These are phyloP conservation scores for Fusarium illudens DNA, from an alignment of 2,329 filamentous ascomycete genomes.

Conservation along the genomic window DNA sequence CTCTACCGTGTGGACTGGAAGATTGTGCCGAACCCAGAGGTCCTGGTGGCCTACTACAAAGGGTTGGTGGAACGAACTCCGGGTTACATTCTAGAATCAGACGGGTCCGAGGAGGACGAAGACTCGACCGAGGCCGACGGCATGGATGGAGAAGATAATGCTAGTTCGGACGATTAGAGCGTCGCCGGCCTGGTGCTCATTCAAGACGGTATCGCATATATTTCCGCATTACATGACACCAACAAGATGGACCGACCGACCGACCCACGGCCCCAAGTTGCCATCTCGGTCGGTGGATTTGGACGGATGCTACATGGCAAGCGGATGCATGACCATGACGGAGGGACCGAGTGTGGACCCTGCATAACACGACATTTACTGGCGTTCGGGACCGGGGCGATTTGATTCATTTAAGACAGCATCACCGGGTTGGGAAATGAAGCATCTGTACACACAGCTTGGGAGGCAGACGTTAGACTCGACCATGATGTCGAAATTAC, in stretches of 20 bases:
- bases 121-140: conserved; percentile 36
- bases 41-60: conserved; percentile 91
- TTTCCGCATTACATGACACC: not conserved
- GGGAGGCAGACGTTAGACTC: conserved; percentile 22
- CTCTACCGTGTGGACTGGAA: conserved; percentile 93
- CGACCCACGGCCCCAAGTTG: not conserved
- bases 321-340: conserved; percentile 15
- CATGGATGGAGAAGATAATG: conserved; percentile 32
- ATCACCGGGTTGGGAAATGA: conserved; percentile 30
- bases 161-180: conserved; percentile 12
- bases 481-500: conserved; percentile 2
- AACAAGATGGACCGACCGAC: not conserved
- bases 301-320: conserved; percentile 8
- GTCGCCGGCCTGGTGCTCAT: conserved; percentile 1
- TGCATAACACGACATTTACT: conserved; percentile 37
- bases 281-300: not conserved
- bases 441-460: conserved; percentile 30
- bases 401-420: conserved; percentile 27
- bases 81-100: conserved; percentile 61
- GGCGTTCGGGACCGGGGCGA: conserved; percentile 35
- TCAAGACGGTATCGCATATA: not conserved
- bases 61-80: conserved; percentile 77
- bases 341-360: conserved; percentile 20
- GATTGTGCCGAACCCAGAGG: conserved; percentile 94
- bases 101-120: conserved; percentile 46